A percentile compares a stretch with the other conserved stretches of the same genome.
Evolutionary conservation across 805 yeast genomes (phyloP).

Genomic region (Ogataea paradorogensis): DNA sequence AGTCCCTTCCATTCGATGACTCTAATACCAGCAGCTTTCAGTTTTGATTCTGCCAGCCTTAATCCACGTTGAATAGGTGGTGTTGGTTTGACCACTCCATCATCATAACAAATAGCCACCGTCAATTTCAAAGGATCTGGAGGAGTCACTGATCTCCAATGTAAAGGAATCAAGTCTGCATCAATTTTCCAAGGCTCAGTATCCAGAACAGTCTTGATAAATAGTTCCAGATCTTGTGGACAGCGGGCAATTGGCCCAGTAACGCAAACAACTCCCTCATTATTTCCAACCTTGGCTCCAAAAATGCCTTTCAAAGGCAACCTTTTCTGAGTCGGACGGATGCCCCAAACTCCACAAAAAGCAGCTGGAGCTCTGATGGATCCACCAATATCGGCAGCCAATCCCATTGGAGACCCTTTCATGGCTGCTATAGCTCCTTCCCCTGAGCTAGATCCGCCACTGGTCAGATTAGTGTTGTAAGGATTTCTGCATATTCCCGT

Average conservation of each 20-base stretch:
- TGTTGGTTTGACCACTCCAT: conserved; percentile 48
- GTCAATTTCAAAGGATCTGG: conserved; percentile 37
- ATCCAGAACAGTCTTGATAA: conserved; percentile 43
- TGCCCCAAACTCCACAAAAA: conserved; percentile 47
- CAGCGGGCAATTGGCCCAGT: conserved; percentile 47
- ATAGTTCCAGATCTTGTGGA: conserved; percentile 47
- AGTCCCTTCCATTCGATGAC: conserved; percentile 54
- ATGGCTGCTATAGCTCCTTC: conserved; percentile 9
- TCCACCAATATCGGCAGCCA: conserved; percentile 8
- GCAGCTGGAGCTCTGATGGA: conserved; percentile 41
- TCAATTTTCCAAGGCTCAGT: conserved; percentile 58
- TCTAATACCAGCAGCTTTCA: conserved; percentile 53
- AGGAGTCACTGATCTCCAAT: conserved; percentile 43
- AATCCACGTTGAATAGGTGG: conserved; percentile 45
- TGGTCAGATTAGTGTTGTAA: not conserved
- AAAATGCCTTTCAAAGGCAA: conserved; percentile 40
- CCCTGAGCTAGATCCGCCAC: conserved; percentile 7
- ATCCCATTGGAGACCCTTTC: conserved; percentile 6
- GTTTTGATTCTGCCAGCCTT: conserved; percentile 46
- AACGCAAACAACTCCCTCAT: conserved; percentile 44
- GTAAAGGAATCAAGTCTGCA: conserved; percentile 44
- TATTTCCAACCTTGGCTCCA: conserved; percentile 40
- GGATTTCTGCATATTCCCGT: conserved; percentile 5
- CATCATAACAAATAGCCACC: conserved; percentile 47
- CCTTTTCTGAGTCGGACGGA: conserved; percentile 48